Conservation (phyloP, 129 eudicot species). For the Centrapalus pauciflorus region DNA sequence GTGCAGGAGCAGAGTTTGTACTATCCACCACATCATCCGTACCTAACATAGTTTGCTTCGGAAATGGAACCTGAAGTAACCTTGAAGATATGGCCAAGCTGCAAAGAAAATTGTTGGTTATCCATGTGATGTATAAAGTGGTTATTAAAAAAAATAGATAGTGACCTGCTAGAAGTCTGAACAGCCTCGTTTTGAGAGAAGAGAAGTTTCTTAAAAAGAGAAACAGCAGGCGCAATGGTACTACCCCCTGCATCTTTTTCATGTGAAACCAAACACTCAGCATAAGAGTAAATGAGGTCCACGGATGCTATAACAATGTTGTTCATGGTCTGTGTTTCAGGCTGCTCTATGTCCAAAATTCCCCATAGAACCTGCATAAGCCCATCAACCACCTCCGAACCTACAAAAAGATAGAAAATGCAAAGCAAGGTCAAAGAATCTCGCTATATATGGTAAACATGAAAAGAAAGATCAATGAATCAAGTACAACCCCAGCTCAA, state of each 20-base stretch:
- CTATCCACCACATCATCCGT: conserved; percentile 65
- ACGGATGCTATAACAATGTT: conserved; percentile 86
- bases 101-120: conserved; percentile 1
- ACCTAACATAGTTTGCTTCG: conserved; percentile 96
- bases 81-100: conserved; percentile 99
- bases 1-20: conserved; percentile 43
- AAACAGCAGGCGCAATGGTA: conserved; percentile 88
- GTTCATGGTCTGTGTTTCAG: conserved; percentile 96
- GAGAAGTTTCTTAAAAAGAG: conserved; percentile 69
- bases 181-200: conserved; percentile 93
- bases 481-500: background rate
- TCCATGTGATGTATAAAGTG: background rate
- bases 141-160: background rate
- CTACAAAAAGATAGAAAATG: conserved; percentile 35
- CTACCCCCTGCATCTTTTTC: conserved; percentile 55
- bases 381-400: conserved; percentile 93
- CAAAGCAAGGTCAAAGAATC: background rate
- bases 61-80: conserved; percentile 98
- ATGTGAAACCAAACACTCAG: conserved; percentile 90
- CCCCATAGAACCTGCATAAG: conserved; percentile 99
- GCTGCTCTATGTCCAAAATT: conserved; percentile 90
- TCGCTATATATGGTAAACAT: background rate
- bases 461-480: background rate
- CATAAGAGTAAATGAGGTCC: conserved; percentile 93
- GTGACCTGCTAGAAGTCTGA: conserved; percentile 97